Conservation (phyloP, 352 stramenopile genomes). For the Phytophthora rubi region DNA sequence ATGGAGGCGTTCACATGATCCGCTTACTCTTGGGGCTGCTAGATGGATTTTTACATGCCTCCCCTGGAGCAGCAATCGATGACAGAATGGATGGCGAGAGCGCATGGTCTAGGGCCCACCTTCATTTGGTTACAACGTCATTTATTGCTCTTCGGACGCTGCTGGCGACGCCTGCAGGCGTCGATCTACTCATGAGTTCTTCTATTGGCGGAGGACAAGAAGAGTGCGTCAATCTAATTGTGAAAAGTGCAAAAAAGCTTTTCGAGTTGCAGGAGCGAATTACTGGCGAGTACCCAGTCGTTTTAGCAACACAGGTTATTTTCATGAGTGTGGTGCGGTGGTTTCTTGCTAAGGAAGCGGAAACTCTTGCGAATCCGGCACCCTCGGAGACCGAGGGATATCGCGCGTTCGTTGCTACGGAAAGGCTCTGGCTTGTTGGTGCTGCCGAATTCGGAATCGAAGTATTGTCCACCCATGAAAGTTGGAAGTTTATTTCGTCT, state of each 20-base stretch:
- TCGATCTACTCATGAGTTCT: constrained; percentile 52
- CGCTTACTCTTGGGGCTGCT: constrained; percentile 58
- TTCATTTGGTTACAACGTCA: constrained; percentile 54
- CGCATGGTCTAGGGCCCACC: constrained; percentile 40
- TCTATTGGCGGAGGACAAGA: constrained; percentile 52
- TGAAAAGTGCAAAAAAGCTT: constrained; percentile 63
- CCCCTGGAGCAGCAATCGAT: constrained; percentile 9
- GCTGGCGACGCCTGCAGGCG: constrained; percentile 36
- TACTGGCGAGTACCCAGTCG: constrained; percentile 52
- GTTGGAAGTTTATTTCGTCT: constrained; percentile 59
- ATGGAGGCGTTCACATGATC: constrained; percentile 64
- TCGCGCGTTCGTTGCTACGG: constrained; percentile 31
- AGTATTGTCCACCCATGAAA: constrained; percentile 65
- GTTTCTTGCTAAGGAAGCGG: constrained; percentile 59
- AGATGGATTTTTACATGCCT: constrained; percentile 59
- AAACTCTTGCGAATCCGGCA: constrained; percentile 21
- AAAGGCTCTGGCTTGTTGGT: constrained; percentile 56
- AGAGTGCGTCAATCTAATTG: constrained; percentile 60
- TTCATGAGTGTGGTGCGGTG: constrained; percentile 68
- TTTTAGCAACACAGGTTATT: constrained; percentile 60
- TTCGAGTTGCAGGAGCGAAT: constrained; percentile 69
- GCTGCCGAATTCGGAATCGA: constrained; percentile 66
- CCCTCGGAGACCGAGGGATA: not conserved
- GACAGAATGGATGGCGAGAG: constrained; percentile 25
- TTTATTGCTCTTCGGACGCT: constrained; percentile 54